These are phyloP conservation scores for Talaromyces amestolkiae DNA, from an alignment of 2,329 filamentous ascomycete genomes.

Conservation along the genomic window DNA sequence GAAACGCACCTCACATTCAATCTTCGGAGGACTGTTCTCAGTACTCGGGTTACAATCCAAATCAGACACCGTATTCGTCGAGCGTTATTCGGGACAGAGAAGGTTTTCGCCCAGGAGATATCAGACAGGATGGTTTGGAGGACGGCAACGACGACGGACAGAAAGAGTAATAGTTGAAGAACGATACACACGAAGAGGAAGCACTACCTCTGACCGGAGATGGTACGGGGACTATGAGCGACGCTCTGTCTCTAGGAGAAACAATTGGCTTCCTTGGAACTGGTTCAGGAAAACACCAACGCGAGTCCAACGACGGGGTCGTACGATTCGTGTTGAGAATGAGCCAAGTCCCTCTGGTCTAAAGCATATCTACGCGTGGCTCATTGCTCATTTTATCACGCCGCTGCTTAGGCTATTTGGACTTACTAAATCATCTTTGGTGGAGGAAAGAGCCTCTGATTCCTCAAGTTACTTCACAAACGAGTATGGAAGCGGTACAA, in stretches of 20 bases:
- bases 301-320: neutral
- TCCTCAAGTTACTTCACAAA: neutral
- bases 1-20: neutral
- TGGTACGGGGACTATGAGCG: neutral
- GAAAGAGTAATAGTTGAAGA: neutral
- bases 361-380: neutral
- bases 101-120: neutral
- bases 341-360: neutral
- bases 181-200: neutral
- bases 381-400: neutral
- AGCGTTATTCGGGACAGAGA: neutral
- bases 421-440: neutral
- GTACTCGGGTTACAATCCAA: neutral
- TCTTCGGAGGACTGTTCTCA: neutral
- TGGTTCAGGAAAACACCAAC: neutral
- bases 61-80: neutral
- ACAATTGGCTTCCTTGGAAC: neutral
- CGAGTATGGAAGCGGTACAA: neutral
- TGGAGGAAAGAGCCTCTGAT: neutral
- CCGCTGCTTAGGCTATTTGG: neutral
- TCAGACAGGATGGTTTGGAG: neutral
- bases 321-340: neutral
- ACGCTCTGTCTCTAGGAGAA: neutral
- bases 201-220: neutral
- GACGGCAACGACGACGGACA: neutral